Evolutionary conservation across 2,329 filamentous ascomycete genomes (phyloP), one percentile per base, ranked within the genome.

Genomic region (Exophiala sp.): DNA sequence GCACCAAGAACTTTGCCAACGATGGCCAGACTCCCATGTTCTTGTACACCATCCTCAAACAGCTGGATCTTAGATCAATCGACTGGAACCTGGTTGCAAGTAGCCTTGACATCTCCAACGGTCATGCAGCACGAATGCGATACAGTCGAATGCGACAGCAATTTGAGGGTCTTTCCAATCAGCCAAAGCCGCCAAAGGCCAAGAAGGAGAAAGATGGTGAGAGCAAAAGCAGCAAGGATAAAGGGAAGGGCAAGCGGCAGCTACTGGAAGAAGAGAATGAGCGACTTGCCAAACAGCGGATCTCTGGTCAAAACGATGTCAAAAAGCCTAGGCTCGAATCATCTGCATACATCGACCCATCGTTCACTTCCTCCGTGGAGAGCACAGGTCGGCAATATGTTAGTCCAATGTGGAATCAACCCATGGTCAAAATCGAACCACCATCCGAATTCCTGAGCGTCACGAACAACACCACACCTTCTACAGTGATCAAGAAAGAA

Each of bases 91-190:
- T 67, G 32, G 73, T 79, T 13, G 76, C 76, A 11, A 63, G 63
- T 2, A 65, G 75, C 40, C 64, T 75, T 10, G 71, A 72, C 38
- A 76, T 79, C 46, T 74, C 73, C 29, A 79, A 79, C 46, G 77
- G 75, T 30, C 77, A 79, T 58, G 76, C 76, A 2, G 76, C 76
- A 11, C 73, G 76, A 32, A 79, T 79, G 76, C 71, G 77, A 22
- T 79, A 73, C 61, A 75, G 72, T 18, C 73, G 76, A 29, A 78
- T 78, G 63, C 72, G 69, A 50, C 68, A 72, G 47, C 73, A 77
- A 40, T 75, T 77, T 67, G 76, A 79, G 52, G 72, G 71, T 11
- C 65, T 61, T 2, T 56, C 62, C 7, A 62, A 61, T 2, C 38
- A 56, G 22, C 37, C 34, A n/a, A 55, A 46, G 23, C 21, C 52